These are phyloP conservation scores for Entrophospora sp. DNA, from an alignment of 192 early-diverging fungal genomes.

Conservation along the genomic window DNA sequence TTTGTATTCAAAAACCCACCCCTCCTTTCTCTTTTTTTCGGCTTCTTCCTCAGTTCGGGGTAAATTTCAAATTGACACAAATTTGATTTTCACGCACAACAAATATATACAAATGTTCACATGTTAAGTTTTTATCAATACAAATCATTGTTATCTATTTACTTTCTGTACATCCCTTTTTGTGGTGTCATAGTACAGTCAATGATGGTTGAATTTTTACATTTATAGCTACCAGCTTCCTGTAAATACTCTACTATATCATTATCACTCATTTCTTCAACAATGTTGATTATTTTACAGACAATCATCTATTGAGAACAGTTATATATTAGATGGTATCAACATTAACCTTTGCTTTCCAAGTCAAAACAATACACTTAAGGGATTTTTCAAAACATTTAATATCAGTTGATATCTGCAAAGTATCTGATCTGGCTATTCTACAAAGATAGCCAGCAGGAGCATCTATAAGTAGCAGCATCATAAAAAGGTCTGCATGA, in stretches of 20 bases:
- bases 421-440: not conserved
- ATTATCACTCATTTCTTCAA: slow-evolving; percentile 10
- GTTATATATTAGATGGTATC: slow-evolving; percentile 1
- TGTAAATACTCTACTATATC: slow-evolving; percentile 11
- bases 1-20: too few relatives aligned
- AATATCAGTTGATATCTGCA: slow-evolving; percentile 7
- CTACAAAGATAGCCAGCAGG: slow-evolving; percentile 14
- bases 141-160: too few relatives aligned
- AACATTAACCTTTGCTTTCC: slow-evolving; percentile 18
- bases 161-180: not conserved
- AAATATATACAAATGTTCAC: too few relatives aligned
- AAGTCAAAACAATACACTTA: not conserved
- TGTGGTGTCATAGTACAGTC: slow-evolving; percentile 5
- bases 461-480: slow-evolving; percentile 8
- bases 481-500: slow-evolving; percentile 2
- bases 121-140: too few relatives aligned
- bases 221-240: slow-evolving; percentile 11
- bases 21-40: too few relatives aligned
- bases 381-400: slow-evolving; percentile 7
- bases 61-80: too few relatives aligned
- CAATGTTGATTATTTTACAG: slow-evolving; percentile 6
- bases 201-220: slow-evolving; percentile 2
- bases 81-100: too few relatives aligned
- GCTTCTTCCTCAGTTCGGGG: too few relatives aligned
- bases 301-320: slow-evolving; percentile 2